These are phyloP conservation scores for Xylariaceae sp. DNA, from an alignment of 2,329 filamentous ascomycete species.

Conservation along the genomic window DNA sequence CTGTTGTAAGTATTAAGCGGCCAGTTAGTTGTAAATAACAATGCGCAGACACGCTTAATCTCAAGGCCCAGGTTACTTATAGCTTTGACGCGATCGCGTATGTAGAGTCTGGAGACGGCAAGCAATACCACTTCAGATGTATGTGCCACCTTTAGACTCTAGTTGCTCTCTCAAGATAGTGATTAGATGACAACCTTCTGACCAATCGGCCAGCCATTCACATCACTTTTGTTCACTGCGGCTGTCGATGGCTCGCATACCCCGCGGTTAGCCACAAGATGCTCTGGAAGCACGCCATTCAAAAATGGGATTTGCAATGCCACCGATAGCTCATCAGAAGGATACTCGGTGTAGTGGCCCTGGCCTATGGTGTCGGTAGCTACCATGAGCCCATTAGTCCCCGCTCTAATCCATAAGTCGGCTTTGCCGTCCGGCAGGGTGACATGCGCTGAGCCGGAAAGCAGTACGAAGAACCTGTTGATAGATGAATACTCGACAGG, in stretches of 20 bases:
- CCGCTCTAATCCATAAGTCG: constrained; percentile 18
- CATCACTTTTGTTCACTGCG: neutral
- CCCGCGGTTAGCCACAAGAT: neutral
- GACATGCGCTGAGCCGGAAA: constrained; percentile 15
- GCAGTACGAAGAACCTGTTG: constrained; percentile 17
- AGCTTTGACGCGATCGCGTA: too few species aligned
- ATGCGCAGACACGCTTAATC: neutral
- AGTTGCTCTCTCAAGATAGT: neutral
- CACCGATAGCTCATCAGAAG: constrained; percentile 26
- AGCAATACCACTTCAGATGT: neutral
- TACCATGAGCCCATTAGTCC: constrained; percentile 26
- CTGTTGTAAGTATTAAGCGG: too few species aligned
- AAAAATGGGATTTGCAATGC: constrained; percentile 33
- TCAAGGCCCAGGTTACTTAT: neutral
- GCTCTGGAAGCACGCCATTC: constrained; percentile 20
- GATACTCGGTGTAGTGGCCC: constrained; percentile 35
- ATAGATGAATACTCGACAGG: neutral
- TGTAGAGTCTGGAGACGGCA: too few species aligned
- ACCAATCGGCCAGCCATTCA: neutral
- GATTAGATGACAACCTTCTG: neutral
- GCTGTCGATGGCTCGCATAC: neutral
- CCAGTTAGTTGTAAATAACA: neutral
- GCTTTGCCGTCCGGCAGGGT: constrained; percentile 6
- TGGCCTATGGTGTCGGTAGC: constrained; percentile 30
- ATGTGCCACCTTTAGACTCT: neutral